Conservation (phyloP, 805 yeast genomes). For the Metschnikowia reukaufii region DNA sequence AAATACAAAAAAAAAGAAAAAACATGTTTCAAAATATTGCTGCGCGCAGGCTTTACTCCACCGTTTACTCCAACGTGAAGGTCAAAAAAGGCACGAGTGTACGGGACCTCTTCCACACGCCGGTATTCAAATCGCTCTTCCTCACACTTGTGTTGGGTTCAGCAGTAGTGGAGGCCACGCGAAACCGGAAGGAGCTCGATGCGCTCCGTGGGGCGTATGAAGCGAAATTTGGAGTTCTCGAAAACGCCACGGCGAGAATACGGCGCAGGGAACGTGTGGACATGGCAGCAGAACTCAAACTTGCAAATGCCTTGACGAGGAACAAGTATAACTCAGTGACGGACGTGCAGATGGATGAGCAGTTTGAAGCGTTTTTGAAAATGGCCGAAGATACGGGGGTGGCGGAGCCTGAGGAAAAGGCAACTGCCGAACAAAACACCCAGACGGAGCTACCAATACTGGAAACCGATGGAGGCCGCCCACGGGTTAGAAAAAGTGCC, state of each 20-base stretch:
- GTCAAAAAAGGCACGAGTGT: constrained; percentile 23
- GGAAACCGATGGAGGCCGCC: not conserved
- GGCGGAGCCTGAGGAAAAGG: too few species aligned
- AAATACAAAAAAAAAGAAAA: not conserved
- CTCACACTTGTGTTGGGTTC: constrained; percentile 43
- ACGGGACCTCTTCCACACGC: constrained; percentile 31
- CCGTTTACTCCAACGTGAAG: constrained; percentile 15
- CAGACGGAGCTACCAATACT: not conserved
- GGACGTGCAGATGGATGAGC: constrained; percentile 42
- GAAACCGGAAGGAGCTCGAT: constrained; percentile 45
- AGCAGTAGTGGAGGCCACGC: constrained; percentile 48
- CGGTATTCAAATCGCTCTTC: constrained; percentile 39
- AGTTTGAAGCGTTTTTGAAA: constrained; percentile 35
- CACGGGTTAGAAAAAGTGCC: constrained; percentile 2
- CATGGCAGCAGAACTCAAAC: constrained; percentile 39
- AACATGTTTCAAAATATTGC: not conserved
- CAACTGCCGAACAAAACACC: constrained; percentile 14
- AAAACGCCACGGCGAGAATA: constrained; percentile 32
- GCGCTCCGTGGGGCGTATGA: constrained; percentile 40
- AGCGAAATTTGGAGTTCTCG: constrained; percentile 33
- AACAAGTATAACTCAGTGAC: constrained; percentile 31
- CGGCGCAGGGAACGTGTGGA: constrained; percentile 40
- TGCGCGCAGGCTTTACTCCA: constrained; percentile 8
- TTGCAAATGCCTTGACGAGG: constrained; percentile 45
- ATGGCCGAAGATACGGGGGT: constrained; percentile 35